Evolutionary conservation across 345 rosid species (phyloP).

Genomic region (Noccaea caerulescens): DNA sequence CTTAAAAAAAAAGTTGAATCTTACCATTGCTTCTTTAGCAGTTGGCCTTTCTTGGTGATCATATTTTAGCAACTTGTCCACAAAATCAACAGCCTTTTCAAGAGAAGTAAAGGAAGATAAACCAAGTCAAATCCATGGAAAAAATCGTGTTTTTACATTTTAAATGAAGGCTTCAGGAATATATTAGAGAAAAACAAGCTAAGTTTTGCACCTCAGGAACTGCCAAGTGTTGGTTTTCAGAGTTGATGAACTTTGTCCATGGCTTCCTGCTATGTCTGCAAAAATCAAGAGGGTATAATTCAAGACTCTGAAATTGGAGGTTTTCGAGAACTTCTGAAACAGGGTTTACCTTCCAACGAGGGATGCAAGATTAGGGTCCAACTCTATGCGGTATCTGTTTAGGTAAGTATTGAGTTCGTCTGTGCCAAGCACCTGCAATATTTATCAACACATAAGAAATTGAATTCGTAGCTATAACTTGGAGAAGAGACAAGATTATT

Average conservation of each 20-base stretch:
- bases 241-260: slow-evolving; percentile 85
- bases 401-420: slow-evolving; percentile 86
- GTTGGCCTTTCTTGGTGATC: slow-evolving; percentile 99
- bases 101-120: background rate
- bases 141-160: background rate
- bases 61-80: slow-evolving; percentile 91
- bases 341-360: slow-evolving; percentile 82
- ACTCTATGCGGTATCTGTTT: slow-evolving; percentile 79
- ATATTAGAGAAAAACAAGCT: background rate
- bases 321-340: background rate
- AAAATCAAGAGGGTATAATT: background rate
- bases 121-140: background rate
- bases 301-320: background rate
- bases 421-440: slow-evolving; percentile 80
- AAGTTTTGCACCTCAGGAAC: slow-evolving; percentile 73
- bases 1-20: background rate
- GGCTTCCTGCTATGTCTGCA: slow-evolving; percentile 88
- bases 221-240: slow-evolving; percentile 89
- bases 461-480: slow-evolving; percentile 8
- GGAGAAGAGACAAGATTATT: background rate
- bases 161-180: background rate
- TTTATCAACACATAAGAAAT: slow-evolving; percentile 3
- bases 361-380: slow-evolving; percentile 88
- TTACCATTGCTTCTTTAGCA: slow-evolving; percentile 97
- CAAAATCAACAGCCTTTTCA: slow-evolving; percentile 85